Evolutionary conservation across 2,329 filamentous ascomycete genomes (phyloP), one percentile per base, ranked within the genome.

Genomic region (Fusarium circinatum): DNA sequence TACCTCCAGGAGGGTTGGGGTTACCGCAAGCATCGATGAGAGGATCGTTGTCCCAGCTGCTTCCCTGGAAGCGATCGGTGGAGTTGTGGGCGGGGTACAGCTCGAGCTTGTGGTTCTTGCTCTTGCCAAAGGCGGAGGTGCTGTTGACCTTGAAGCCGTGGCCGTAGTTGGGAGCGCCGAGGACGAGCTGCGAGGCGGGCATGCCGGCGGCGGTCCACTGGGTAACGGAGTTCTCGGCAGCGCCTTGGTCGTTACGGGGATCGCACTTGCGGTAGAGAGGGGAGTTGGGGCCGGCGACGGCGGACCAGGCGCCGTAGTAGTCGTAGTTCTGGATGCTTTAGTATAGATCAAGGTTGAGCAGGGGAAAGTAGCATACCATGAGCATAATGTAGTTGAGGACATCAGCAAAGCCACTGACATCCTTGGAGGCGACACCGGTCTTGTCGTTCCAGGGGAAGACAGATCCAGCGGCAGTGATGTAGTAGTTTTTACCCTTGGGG

Each of bases 381-480:
- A 76, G 49, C 69, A 76, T 75, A 32, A 76, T 48, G 47, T 76
- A 75, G 30, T 76, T 62, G 13, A 76, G 20, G 11, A 76, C 74
- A 20, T 61, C 36, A 24, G 69, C 70, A 45, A 76, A 76, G 14
- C 72, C 74, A 1, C 32, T 24, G 3, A 76, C 49, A 22, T 76
- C 62, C 24, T 59, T 69, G 11, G 74, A 76, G 0, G 64, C 44
- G 18, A 28, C 24, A 1, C 72, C 74, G 2, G 42, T 54, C 20
- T 57, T 58, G n/a, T 75, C 47, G 26, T 76, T 75, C 74, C 74
- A 76, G 6, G 74, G 74, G 15, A 69, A 65, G 3, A 75, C 44
- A 0, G 74, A 76, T 11, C 69, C 62, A 28, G 74, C 74, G 13
- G 74, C 74, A 4, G 74, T 76, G 4, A 76, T 59, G 18, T 38